Conservation (phyloP, 2,329 filamentous ascomycete species). For the Tolypocladium inflatum region DNA sequence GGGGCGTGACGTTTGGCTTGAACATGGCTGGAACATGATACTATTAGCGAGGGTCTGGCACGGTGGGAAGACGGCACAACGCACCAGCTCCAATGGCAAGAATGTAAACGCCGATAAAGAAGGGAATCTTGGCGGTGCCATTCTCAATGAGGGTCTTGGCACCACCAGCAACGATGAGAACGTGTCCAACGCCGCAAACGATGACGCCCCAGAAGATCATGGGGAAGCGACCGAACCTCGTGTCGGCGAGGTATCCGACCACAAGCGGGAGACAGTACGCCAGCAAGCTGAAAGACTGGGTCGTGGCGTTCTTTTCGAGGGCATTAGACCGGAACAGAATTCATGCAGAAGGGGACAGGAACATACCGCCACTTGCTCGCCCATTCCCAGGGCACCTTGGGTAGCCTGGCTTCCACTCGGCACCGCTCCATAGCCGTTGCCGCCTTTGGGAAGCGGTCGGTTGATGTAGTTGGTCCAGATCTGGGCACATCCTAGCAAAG, state of each 20-base stretch:
- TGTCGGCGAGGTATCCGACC: constrained; percentile 52
- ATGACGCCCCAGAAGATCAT: constrained; percentile 63
- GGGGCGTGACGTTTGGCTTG: constrained; percentile 63
- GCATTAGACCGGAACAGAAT: not conserved
- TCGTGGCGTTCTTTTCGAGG: constrained; percentile 15
- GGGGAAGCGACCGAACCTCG: constrained; percentile 59
- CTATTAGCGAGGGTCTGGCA: not conserved
- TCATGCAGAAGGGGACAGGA: not conserved
- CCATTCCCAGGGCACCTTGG: constrained; percentile 49
- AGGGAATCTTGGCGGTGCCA: constrained; percentile 39
- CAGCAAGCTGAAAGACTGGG: constrained; percentile 44
- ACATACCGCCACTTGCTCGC: constrained; percentile 18
- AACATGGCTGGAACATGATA: constrained; percentile 33
- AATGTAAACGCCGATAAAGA: constrained; percentile 50
- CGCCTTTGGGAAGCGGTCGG: constrained; percentile 42
- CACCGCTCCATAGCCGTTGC: constrained; percentile 35
- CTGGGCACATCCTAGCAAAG: constrained; percentile 7
- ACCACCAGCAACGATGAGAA: constrained; percentile 57
- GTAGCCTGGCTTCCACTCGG: constrained; percentile 31
- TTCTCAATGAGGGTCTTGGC: constrained; percentile 32
- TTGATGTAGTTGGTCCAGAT: constrained; percentile 49
- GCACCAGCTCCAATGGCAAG: constrained; percentile 49
- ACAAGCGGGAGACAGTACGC: constrained; percentile 48
- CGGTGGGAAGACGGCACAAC: not conserved
- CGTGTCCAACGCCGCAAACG: constrained; percentile 57